Conservation (phyloP, 768 basidiomycete genomes). For the Psilocybe subaeruginosa region DNA sequence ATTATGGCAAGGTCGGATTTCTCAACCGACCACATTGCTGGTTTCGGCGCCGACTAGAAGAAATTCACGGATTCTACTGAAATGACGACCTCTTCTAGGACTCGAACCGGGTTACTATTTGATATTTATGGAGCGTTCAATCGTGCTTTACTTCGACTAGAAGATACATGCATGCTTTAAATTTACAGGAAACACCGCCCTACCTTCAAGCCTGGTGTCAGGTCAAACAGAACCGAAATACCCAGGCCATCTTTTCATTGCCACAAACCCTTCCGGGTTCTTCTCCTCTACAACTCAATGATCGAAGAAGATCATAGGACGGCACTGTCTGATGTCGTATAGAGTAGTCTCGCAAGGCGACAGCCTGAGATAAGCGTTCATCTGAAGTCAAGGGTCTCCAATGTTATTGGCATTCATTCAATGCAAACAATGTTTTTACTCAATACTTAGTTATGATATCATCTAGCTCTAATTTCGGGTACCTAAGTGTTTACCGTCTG, state of each 20-base stretch:
- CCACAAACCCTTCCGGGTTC: slow-evolving; percentile 4
- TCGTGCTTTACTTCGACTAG: no score
- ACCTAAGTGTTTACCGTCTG: neutral
- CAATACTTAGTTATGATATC: no score
- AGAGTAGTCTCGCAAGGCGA: neutral
- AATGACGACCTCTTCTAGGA: neutral
- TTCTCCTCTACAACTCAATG: neutral
- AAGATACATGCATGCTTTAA: no score
- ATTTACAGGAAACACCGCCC: neutral
- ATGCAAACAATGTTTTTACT: no score
- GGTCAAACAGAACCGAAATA: neutral
- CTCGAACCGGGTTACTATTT: no score
- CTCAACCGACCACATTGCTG: neutral
- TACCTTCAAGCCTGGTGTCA: neutral
- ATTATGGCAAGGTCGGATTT: neutral
- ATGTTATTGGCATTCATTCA: neutral
- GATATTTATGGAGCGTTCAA: no score
- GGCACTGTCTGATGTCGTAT: neutral
- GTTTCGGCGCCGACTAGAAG: neutral
- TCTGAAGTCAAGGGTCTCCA: neutral
- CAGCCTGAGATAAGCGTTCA: neutral
- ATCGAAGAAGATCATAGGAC: neutral
- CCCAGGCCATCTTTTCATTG: slow-evolving; percentile 1
- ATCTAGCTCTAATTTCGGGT: slow-evolving; percentile 1
- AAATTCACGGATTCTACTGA: neutral